Conservation (phyloP, 257 asterid genomes). For the Paulownia fortunei region DNA sequence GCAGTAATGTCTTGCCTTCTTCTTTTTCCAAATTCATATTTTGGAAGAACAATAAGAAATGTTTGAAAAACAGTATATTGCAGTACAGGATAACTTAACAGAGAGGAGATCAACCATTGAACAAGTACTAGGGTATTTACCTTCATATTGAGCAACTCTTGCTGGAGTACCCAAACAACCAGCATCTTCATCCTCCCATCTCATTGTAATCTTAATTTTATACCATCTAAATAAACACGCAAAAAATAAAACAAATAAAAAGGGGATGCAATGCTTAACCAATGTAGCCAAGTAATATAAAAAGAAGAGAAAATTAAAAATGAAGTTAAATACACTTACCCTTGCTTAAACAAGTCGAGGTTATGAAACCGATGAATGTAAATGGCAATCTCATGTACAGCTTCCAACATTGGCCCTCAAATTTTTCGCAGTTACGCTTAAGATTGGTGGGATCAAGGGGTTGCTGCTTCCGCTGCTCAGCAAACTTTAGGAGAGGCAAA, state of each 20-base stretch:
- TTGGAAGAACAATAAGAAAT: no score
- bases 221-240: slow-evolving; percentile 68
- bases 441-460: slow-evolving; percentile 38
- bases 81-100: slow-evolving; percentile 1
- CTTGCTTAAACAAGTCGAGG: slow-evolving; percentile 92
- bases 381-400: slow-evolving; percentile 80
- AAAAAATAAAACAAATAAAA: slow-evolving; percentile 24
- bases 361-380: slow-evolving; percentile 92
- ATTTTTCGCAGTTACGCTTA: slow-evolving; percentile 23
- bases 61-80: background rate
- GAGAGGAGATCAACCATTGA: slow-evolving; percentile 11
- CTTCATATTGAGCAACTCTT: slow-evolving; percentile 92
- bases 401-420: slow-evolving; percentile 71
- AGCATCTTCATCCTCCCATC: slow-evolving; percentile 78
- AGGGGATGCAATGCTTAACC: slow-evolving; percentile 11
- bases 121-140: slow-evolving; percentile 43
- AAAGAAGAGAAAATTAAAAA: slow-evolving; percentile 5
- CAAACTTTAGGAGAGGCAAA: slow-evolving; percentile 33
- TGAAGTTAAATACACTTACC: slow-evolving; percentile 48
- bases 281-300: slow-evolving; percentile 6
- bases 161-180: slow-evolving; percentile 70
- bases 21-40: background rate
- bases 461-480: slow-evolving; percentile 45
- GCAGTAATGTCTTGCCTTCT: background rate
- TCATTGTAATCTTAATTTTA: slow-evolving; percentile 78